Conservation (phyloP, 192 early-diverging fungal genomes). For the Coemansia sp. region DNA sequence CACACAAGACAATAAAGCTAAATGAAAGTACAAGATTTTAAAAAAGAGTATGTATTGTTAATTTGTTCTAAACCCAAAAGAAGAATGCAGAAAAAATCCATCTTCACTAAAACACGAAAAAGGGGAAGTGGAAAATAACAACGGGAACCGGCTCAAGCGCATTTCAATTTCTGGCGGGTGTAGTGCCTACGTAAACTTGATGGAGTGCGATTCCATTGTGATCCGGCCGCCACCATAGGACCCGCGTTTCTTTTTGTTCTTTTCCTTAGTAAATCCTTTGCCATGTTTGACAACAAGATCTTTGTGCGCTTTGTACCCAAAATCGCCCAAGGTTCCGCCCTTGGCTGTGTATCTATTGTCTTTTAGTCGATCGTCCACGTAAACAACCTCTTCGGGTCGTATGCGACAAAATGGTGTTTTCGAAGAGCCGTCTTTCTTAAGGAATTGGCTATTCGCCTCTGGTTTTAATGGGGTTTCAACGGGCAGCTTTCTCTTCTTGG, state of each 20-base stretch:
- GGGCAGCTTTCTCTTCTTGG: constrained; percentile 54
- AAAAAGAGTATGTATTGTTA: not conserved
- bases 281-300: constrained; percentile 90
- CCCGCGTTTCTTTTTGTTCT: constrained; percentile 97
- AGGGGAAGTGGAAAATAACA: not conserved
- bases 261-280: constrained; percentile 91
- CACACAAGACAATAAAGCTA: not conserved
- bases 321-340: constrained; percentile 69
- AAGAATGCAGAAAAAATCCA: not conserved
- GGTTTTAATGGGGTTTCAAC: constrained; percentile 19
- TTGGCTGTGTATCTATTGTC: constrained; percentile 79
- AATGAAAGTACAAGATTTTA: not conserved
- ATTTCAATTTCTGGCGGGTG: constrained; percentile 54
- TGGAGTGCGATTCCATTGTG: constrained; percentile 78
- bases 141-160: constrained; percentile 84
- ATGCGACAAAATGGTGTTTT: constrained; percentile 83
- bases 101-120: no score
- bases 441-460: constrained; percentile 6
- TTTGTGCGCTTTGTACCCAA: constrained; percentile 90
- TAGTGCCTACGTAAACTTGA: constrained; percentile 69
- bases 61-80: not conserved
- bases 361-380: constrained; percentile 75
- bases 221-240: constrained; percentile 92
- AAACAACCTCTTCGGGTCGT: constrained; percentile 75
- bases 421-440: constrained; percentile 18